Evolutionary conservation across 73 alveolate species (phyloP).

Genomic region (Chromera velia): DNA sequence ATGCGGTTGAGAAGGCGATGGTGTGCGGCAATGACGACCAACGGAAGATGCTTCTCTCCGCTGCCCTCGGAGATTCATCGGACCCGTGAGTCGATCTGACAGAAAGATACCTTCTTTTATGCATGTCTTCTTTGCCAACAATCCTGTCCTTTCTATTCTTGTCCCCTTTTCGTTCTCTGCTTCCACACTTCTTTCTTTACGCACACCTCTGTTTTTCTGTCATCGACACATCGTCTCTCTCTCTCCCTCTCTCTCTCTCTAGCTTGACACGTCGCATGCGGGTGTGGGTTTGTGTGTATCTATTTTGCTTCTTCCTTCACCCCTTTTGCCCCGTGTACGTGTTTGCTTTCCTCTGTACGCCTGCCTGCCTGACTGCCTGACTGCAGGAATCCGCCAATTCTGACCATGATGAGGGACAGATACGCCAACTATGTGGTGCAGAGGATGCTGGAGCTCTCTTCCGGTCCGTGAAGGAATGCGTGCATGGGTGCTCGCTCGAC

Average conservation of each 20-base stretch:
- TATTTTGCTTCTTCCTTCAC: no score
- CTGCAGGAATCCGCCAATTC: constrained; percentile 10
- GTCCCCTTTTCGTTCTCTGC: no score
- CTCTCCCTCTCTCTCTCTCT: no score
- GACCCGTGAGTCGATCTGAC: background rate
- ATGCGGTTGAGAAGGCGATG: constrained; percentile 43
- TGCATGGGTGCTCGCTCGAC: no score
- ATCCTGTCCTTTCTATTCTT: background rate
- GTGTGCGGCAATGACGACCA: constrained; percentile 28
- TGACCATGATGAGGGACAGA: constrained; percentile 13
- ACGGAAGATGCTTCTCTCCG: constrained; percentile 16
- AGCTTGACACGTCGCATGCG: no score
- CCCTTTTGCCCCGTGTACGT: no score
- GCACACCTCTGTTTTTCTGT: no score
- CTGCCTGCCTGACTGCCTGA: background rate
- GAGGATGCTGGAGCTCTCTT: constrained; percentile 28
- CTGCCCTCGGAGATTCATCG: background rate
- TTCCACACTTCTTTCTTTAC: no score
- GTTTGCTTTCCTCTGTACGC: no score
- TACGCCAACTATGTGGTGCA: constrained; percentile 44
- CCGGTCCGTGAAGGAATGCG: background rate
- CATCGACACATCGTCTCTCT: no score
- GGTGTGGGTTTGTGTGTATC: no score
- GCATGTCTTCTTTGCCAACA: background rate
- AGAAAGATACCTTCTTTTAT: no score